Percentiles rank a stretch among this genome's conserved stretches.
Evolutionary conservation across 169 alveolate species (phyloP).

Genomic region (Cyclospora cayetanensis): DNA sequence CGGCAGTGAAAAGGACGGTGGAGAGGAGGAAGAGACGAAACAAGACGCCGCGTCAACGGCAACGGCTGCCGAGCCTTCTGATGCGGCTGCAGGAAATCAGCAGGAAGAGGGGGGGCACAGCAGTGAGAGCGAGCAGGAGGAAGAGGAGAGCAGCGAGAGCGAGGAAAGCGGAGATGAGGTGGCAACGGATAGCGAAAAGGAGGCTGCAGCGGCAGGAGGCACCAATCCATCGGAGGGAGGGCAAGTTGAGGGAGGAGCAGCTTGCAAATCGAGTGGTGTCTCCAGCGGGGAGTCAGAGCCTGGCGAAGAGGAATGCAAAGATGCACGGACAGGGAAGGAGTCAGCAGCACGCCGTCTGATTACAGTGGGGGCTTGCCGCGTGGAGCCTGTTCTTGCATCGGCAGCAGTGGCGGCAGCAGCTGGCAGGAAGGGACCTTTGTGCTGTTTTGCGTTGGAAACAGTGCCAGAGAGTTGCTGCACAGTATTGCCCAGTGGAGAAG

Average conservation of each 20-base stretch:
- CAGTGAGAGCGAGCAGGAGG: background rate
- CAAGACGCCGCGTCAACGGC: background rate
- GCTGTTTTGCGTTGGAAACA: background rate
- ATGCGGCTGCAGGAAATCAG: background rate
- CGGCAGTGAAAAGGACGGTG: background rate
- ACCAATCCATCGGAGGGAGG: background rate
- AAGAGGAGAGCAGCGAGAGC: background rate
- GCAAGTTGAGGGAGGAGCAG: background rate
- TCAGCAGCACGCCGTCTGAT: background rate
- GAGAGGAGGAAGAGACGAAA: background rate
- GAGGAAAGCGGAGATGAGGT: background rate
- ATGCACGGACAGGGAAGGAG: background rate
- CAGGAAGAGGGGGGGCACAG: background rate
- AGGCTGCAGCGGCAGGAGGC: background rate
- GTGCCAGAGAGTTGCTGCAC: background rate
- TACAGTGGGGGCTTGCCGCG: background rate
- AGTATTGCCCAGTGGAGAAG: background rate
- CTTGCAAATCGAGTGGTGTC: too few relatives aligned
- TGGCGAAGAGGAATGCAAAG: background rate
- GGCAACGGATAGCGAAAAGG: background rate
- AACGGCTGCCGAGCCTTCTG: background rate
- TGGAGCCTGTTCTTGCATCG: background rate
- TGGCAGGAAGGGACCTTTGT: background rate
- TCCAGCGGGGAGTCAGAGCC: too few relatives aligned
- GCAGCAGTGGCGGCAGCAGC: conserved; percentile 33